Conservation (phyloP, 225 moss, liverwort and hornwort genomes). For the Takakia lepidozioides region DNA sequence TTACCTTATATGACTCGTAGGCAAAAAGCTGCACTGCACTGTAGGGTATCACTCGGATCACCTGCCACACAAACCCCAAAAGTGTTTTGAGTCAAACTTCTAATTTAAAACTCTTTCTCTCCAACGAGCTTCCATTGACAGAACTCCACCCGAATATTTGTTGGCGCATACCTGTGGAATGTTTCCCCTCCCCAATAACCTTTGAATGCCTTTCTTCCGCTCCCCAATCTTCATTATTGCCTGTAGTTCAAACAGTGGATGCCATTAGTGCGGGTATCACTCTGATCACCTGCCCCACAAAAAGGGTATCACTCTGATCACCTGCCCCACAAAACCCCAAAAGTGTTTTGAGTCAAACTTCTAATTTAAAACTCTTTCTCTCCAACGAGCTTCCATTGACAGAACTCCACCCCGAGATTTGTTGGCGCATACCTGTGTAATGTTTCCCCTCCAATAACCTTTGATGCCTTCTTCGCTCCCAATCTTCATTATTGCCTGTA, state of each 20-base stretch:
- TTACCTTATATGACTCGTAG: constrained; percentile 78
- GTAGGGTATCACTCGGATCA: constrained; percentile 81
- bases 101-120: too few species aligned
- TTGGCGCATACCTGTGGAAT: constrained; percentile 50
- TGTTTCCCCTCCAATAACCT: constrained; percentile 85
- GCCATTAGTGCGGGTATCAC: too few species aligned
- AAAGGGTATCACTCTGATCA: constrained; percentile 71
- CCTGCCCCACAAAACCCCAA: constrained; percentile 23
- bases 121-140: too few species aligned
- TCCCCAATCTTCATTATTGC: constrained; percentile 65
- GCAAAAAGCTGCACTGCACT: constrained; percentile 92
- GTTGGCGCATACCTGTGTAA: constrained; percentile 51
- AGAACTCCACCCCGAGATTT: too few species aligned
- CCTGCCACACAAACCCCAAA: constrained; percentile 23
- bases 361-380: too few species aligned
- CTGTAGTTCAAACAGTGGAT: constrained; percentile 16
- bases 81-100: neutral
- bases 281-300: too few species aligned
- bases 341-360: neutral
- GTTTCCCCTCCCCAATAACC: constrained; percentile 91
- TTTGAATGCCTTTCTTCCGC: constrained; percentile 65
- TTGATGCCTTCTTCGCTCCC: constrained; percentile 67
- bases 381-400: too few species aligned
- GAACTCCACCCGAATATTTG: too few species aligned
- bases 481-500: constrained; percentile 66